Base-by-base conservation (phyloP, 2,329 filamentous ascomycete species). In the Calonectria fujianensis region DNA sequence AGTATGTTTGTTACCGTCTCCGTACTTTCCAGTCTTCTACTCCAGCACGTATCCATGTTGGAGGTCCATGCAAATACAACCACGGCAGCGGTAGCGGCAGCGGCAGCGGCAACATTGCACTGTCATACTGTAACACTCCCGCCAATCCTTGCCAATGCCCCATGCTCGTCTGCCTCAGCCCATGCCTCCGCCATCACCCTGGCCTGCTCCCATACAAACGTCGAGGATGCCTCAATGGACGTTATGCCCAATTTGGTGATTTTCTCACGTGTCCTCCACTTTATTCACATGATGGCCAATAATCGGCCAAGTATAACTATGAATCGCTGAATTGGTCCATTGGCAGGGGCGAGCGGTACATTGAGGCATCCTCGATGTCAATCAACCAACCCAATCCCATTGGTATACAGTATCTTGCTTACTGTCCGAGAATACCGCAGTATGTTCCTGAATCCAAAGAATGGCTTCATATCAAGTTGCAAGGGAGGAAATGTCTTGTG, bases 401-500 rank as follows among this genome's bases (percentile, higher is more conserved):
- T 31, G 37, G 39, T 41, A 10, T 67, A n/a, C 45, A 24, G 68
- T 52, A n/a, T 59, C 35, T 37, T 39, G 39, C 37, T 27, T 37
- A 64, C 52, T 41, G 54, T 64, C 54, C 16, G 59, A 59, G 66
- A 64, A 27, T 51, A 66, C 66, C 20, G 24, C 71, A 41, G 50
- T 27, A 24, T 61, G n/a, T 27, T 61, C 27, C 50, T 52, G 24
- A 65, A 65, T 41, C 16, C 37, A 63, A 63, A 37, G 64, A 57
- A 32, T 51, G 45, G 64, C 78, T 74, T 66, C 63, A 59, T 48
- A 59, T 48, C 63, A 18, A 75, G 37, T 70, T 70, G 52, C 39
- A 27, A 27, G 52, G 71, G 61, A 41, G 51, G 70, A 48, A 73
- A 74, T 75, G 75, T 75, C 45, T 70, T 66, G 73, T 69, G 74